A percentile compares a stretch with the other conserved stretches of the same genome.
Conservation (phyloP, 176 grass and related monocot genomes). For the Rhynchospora breviuscula region DNA sequence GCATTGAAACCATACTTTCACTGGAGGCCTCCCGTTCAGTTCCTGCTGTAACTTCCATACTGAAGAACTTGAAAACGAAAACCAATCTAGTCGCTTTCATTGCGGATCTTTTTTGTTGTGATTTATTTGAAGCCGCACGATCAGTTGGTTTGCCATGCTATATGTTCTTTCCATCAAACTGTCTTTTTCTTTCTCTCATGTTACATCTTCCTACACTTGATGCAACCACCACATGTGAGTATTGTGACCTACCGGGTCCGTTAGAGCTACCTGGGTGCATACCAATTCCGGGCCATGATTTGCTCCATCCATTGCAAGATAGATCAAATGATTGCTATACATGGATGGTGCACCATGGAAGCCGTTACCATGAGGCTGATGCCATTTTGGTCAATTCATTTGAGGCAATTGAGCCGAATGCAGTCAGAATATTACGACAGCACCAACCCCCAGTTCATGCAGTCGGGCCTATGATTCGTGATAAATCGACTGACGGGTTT, state of each 20-base stretch:
- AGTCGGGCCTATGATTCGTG: slow-evolving; percentile 11
- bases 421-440: not conserved
- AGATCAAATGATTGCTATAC: slow-evolving; percentile 9
- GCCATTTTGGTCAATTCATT: slow-evolving; percentile 32
- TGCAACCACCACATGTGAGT: not conserved
- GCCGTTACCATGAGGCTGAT: slow-evolving; percentile 13
- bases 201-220: slow-evolving; percentile 16
- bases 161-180: slow-evolving; percentile 21
- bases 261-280: slow-evolving; percentile 27
- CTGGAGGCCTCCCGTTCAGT: not conserved
- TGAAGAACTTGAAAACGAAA: not conserved
- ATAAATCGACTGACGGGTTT: not conserved
- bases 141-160: slow-evolving; percentile 14
- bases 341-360: not conserved
- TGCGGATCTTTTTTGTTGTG: slow-evolving; percentile 17
- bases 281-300: slow-evolving; percentile 15
- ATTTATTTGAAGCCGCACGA: slow-evolving; percentile 1
- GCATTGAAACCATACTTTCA: not conserved
- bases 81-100: slow-evolving; percentile 3
- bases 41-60: not conserved
- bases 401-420: slow-evolving; percentile 20
- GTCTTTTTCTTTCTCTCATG: not conserved
- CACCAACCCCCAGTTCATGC: slow-evolving; percentile 1
- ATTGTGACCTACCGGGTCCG: not conserved
- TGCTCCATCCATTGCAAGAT: slow-evolving; percentile 18